These are phyloP conservation scores for Penicillium crustosum DNA, from an alignment of 2,329 filamentous ascomycete genomes.

Conservation along the genomic window DNA sequence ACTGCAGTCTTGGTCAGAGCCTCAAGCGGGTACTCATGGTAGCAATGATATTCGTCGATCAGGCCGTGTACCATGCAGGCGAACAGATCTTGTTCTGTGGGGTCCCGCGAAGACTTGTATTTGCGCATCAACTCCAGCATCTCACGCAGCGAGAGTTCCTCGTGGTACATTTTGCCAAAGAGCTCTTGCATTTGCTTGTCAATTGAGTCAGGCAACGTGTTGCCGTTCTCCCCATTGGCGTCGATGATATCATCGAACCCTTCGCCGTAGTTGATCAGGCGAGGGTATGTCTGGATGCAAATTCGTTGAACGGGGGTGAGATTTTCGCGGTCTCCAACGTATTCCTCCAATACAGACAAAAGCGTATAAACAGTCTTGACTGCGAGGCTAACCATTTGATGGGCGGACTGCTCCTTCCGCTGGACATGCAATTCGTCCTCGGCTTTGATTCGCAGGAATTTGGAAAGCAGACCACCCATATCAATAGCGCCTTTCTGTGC, in stretches of 20 bases:
- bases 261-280: constrained; percentile 94
- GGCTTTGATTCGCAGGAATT: constrained; percentile 82
- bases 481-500: constrained; percentile 62
- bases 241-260: constrained; percentile 91
- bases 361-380: constrained; percentile 82
- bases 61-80: constrained; percentile 98
- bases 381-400: constrained; percentile 71
- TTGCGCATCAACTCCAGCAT: constrained; percentile 80
- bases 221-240: constrained; percentile 75
- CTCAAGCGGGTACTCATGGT: constrained; percentile 92
- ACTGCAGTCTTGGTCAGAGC: constrained; percentile 94
- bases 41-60: constrained; percentile 96
- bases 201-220: constrained; percentile 73
- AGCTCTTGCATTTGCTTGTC: constrained; percentile 95
- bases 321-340: constrained; percentile 60
- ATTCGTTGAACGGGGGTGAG: constrained; percentile 78
- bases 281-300: constrained; percentile 88
- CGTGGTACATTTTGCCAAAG: constrained; percentile 97
- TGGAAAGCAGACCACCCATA: constrained; percentile 69
- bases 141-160: constrained; percentile 79
- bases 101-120: constrained; percentile 84
- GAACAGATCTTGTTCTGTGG: constrained; percentile 88
- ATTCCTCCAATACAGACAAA: constrained; percentile 75
- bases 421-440: constrained; percentile 75
- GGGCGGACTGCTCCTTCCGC: constrained; percentile 63